Conservation (phyloP, 306 rosid genomes). For the Mimosa pudica region DNA sequence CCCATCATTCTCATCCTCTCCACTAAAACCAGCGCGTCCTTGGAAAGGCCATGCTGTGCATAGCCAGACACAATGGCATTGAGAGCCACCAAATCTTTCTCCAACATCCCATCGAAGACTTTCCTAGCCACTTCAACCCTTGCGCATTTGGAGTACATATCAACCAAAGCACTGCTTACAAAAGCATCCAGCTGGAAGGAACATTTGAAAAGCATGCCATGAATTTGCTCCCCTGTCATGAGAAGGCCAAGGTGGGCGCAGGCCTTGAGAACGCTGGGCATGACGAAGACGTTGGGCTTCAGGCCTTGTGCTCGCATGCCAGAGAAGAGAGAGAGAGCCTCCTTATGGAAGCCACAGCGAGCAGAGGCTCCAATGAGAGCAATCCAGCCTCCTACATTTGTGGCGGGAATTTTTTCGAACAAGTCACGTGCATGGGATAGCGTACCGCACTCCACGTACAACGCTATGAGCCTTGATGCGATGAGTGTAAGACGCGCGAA, state of each 20-base stretch:
- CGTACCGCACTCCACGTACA: conserved; percentile 59
- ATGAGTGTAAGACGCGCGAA: conserved; percentile 46
- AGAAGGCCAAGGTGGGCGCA: conserved; percentile 63
- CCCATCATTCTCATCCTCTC: conserved; percentile 53
- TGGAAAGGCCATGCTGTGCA: conserved; percentile 57
- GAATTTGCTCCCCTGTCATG: conserved; percentile 57
- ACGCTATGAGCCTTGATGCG: conserved; percentile 62
- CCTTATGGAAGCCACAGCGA: conserved; percentile 58
- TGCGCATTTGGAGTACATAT: conserved; percentile 73
- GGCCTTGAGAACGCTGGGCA: conserved; percentile 88
- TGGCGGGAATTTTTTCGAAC: conserved; percentile 75
- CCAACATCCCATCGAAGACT: conserved; percentile 62
- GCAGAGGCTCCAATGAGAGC: conserved; percentile 65
- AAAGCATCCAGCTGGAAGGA: conserved; percentile 64
- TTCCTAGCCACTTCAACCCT: conserved; percentile 51
- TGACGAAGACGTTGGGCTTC: conserved; percentile 49
- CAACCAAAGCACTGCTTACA: conserved; percentile 64
- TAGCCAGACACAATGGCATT: conserved; percentile 83
- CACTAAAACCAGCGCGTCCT: conserved; percentile 61
- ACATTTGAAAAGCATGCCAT: conserved; percentile 54
- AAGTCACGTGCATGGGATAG: conserved; percentile 52
- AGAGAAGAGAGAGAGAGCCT: conserved; percentile 50
- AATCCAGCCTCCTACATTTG: conserved; percentile 69
- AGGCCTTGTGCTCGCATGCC: conserved; percentile 56
- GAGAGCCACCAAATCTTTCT: conserved; percentile 75